A percentile compares a stretch with the other conserved stretches of the same genome.
These are phyloP conservation scores for Eucalyptus guilfoylei DNA, from an alignment of 345 rosid species.

Conservation along the genomic window DNA sequence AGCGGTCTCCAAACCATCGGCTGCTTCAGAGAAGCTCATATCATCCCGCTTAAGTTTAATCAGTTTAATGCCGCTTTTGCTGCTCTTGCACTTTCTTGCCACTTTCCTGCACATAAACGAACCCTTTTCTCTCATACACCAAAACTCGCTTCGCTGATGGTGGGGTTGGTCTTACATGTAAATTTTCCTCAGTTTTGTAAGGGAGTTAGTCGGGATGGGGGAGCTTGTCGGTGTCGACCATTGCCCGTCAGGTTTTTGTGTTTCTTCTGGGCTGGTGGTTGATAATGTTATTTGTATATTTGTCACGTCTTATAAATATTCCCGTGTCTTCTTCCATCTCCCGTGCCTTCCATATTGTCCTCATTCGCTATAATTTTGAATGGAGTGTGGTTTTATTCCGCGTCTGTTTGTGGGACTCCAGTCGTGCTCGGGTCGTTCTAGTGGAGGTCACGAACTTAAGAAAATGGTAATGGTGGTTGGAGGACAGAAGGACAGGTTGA, in stretches of 20 bases:
- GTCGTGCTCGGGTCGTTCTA: not conserved
- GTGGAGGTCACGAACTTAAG: not conserved
- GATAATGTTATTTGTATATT: not conserved
- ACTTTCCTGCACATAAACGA: not conserved
- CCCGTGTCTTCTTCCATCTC: not conserved
- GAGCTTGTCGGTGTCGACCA: not conserved
- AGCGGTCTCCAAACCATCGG: conserved; percentile 53
- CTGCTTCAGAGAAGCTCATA: conserved; percentile 4
- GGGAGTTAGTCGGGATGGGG: not conserved
- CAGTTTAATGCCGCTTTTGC: conserved; percentile 6
- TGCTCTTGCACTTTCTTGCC: conserved; percentile 5
- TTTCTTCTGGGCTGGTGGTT: conserved; percentile 4
- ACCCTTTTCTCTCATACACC: not conserved
- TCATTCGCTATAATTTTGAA: not conserved
- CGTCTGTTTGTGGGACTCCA: not conserved
- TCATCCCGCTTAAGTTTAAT: conserved; percentile 1
- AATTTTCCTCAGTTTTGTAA: not conserved
- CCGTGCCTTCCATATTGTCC: not conserved
- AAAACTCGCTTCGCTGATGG: not conserved
- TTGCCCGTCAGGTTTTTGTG: conserved; percentile 4
- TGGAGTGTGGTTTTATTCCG: not conserved
- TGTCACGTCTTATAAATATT: not conserved
- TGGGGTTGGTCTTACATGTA: not conserved
- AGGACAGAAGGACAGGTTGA: not conserved
- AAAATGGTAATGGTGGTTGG: not conserved